Percentiles rank a stretch among this genome's conserved stretches.
Conservation (phyloP, 306 rosid species). For the Alnus rubra region DNA sequence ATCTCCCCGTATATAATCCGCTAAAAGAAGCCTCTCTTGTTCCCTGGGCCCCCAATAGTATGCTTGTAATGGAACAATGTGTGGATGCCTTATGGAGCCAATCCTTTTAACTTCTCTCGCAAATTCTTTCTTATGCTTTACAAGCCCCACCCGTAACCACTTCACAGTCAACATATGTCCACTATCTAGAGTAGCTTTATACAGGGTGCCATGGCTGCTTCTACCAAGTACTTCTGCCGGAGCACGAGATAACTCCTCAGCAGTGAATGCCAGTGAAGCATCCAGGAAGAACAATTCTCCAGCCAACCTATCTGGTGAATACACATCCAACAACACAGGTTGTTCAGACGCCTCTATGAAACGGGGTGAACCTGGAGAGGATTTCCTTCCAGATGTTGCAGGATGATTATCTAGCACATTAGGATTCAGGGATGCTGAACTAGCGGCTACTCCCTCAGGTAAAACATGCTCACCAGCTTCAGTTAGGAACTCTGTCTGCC, state of each 20-base stretch:
- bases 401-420: constrained; percentile 67
- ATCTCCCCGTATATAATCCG: constrained; percentile 85
- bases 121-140: constrained; percentile 92
- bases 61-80: constrained; percentile 81
- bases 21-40: constrained; percentile 97
- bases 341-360: constrained; percentile 71
- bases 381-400: constrained; percentile 73
- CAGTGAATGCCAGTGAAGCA: constrained; percentile 75
- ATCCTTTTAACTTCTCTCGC: constrained; percentile 92
- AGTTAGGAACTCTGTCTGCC: constrained; percentile 65
- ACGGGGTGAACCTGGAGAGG: constrained; percentile 79
- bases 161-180: constrained; percentile 95
- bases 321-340: constrained; percentile 84
- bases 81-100: constrained; percentile 89
- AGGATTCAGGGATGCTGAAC: constrained; percentile 61
- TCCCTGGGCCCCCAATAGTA: constrained; percentile 99
- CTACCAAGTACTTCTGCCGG: constrained; percentile 99
- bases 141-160: constrained; percentile 95
- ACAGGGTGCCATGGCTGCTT: constrained; percentile 96
- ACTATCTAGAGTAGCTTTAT: constrained; percentile 91
- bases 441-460: constrained; percentile 57
- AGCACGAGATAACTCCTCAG: constrained; percentile 96
- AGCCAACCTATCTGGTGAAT: constrained; percentile 94
- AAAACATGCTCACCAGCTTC: constrained; percentile 65
- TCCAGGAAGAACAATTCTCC: constrained; percentile 89